Evolutionary conservation across 2,329 filamentous ascomycete genomes (phyloP).

Genomic region (Neofusicoccum sp.): DNA sequence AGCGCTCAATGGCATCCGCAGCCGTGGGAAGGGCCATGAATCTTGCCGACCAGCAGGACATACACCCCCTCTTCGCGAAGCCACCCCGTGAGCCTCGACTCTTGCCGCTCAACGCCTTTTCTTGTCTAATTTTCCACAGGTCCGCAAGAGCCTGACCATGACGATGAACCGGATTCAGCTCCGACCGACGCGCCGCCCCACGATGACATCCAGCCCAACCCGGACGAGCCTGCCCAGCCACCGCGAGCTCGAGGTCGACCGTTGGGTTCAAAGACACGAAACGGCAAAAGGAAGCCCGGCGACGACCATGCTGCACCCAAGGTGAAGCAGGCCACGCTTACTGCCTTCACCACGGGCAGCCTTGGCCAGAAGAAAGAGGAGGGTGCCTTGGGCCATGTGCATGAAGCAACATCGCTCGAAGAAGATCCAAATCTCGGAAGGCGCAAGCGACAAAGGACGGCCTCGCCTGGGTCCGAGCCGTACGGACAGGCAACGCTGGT

Average conservation of each 20-base stretch:
- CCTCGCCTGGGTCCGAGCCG: conserved; percentile 25
- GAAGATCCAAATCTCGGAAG: conserved; percentile 31
- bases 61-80: conserved; percentile 42
- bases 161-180: conserved; percentile 24
- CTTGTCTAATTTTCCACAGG: conserved; percentile 3
- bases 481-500: background rate
- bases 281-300: background rate
- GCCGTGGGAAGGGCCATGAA: conserved; percentile 38
- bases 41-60: conserved; percentile 32
- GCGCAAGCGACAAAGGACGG: conserved; percentile 41
- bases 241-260: background rate
- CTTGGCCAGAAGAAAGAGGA: conserved; percentile 24
- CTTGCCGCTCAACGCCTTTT: too few relatives aligned
- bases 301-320: background rate
- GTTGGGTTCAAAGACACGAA: background rate
- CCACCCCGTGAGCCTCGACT: conserved; percentile 14
- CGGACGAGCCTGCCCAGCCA: background rate
- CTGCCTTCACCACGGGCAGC: conserved; percentile 20
- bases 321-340: conserved; percentile 16
- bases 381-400: background rate
- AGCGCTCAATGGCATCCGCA: conserved; percentile 35
- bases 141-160: conserved; percentile 23
- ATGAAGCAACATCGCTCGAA: conserved; percentile 24
- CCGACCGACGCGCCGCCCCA: conserved; percentile 19
- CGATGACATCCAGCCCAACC: conserved; percentile 3